Percentiles rank a stretch among this genome's conserved stretches.
These are phyloP conservation scores for Sanghuangporus baumii DNA, from an alignment of 1,284 basidiomycete genomes.

Conservation along the genomic window DNA sequence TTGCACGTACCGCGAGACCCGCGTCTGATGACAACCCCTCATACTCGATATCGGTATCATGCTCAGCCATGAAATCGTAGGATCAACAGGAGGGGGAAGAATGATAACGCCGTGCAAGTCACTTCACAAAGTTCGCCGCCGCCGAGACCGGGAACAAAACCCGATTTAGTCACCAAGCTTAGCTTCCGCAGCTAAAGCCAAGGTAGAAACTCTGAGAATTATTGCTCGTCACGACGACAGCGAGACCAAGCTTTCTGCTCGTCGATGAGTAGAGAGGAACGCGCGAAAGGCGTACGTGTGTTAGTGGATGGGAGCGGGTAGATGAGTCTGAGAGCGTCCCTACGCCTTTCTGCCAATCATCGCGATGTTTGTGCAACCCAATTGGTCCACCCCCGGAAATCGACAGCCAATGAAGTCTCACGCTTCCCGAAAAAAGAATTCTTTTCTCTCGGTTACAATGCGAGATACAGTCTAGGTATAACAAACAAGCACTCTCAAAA, in stretches of 20 bases:
- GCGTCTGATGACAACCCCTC: constrained; percentile 74
- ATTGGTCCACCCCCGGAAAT: background rate
- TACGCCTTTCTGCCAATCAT: background rate
- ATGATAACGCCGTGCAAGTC: constrained; percentile 12
- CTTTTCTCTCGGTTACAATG: background rate
- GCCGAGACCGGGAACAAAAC: background rate
- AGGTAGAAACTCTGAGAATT: background rate
- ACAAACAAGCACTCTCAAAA: background rate
- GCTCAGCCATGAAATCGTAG: constrained; percentile 22
- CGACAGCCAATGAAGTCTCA: background rate
- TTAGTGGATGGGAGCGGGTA: background rate
- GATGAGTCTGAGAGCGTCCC: constrained; percentile 4
- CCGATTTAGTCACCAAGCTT: background rate
- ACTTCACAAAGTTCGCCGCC: background rate
- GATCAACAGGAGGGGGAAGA: no score
- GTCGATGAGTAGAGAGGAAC: background rate
- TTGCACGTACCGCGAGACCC: constrained; percentile 53
- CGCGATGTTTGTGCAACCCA: background rate
- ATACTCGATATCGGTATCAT: constrained; percentile 62
- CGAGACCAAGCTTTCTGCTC: background rate
- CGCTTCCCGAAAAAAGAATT: background rate
- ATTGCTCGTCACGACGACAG: background rate
- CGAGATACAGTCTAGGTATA: background rate
- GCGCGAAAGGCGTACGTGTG: background rate
- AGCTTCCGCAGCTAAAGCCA: background rate